phyloP scores from a whole-genome alignment of 805 yeast species.

The Kurtzmaniella fragi region DNA sequence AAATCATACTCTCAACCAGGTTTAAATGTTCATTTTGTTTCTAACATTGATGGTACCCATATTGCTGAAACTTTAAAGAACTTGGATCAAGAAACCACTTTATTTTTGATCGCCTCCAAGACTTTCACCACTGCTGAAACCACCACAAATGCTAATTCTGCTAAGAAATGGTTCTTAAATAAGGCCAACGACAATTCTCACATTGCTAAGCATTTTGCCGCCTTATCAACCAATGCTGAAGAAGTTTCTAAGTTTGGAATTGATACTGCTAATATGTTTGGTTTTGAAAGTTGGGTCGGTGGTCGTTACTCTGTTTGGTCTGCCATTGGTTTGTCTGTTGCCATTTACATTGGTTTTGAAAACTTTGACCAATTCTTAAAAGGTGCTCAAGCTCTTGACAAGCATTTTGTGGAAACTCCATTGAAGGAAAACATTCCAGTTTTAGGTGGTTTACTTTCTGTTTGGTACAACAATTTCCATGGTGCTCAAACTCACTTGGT shows the following conservation, averaged over 20 bases:
- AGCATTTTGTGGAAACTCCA: slow-evolving; percentile 81
- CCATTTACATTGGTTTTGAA: slow-evolving; percentile 91
- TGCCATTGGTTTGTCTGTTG: slow-evolving; percentile 94
- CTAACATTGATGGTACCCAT: slow-evolving; percentile 98
- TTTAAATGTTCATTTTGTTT: slow-evolving; percentile 84
- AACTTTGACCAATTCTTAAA: slow-evolving; percentile 87
- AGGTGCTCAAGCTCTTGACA: slow-evolving; percentile 97
- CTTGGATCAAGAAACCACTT: slow-evolving; percentile 84
- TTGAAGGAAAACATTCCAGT: slow-evolving; percentile 89
- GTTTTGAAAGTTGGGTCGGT: slow-evolving; percentile 98
- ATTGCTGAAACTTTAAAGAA: slow-evolving; percentile 82
- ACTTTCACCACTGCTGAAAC: slow-evolving; percentile 99
- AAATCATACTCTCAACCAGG: slow-evolving; percentile 79
- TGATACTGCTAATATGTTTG: slow-evolving; percentile 97
- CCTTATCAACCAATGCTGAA: slow-evolving; percentile 85
- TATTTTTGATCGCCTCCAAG: slow-evolving; percentile 90
- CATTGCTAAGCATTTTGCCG: slow-evolving; percentile 97
- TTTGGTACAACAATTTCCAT: slow-evolving; percentile 98
- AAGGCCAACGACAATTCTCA: slow-evolving; percentile 60
- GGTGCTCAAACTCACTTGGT: slow-evolving; percentile 98
- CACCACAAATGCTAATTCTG: slow-evolving; percentile 90
- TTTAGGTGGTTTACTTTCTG: slow-evolving; percentile 87
- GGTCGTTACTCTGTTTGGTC: slow-evolving; percentile 99
- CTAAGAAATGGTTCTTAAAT: slow-evolving; percentile 89
- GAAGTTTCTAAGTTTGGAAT: slow-evolving; percentile 96